Percentiles rank a stretch among this genome's conserved stretches.
Evolutionary conservation across 805 yeast species (phyloP).

Genomic region (Trichomonascus vanleenenianus): DNA sequence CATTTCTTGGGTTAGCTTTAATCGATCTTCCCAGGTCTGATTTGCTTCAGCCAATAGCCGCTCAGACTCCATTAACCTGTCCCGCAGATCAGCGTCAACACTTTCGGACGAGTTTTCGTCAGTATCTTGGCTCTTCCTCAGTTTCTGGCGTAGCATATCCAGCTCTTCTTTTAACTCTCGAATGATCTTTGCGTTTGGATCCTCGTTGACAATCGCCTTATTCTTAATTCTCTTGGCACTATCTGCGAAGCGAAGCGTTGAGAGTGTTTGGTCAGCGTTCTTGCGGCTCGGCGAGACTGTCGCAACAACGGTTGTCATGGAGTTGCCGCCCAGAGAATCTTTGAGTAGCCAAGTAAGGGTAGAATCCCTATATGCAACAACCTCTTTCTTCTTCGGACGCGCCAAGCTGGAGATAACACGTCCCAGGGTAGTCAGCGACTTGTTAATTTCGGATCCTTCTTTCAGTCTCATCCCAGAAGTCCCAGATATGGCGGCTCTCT

Average conservation of each 20-base stretch:
- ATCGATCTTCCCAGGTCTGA: conserved; percentile 23
- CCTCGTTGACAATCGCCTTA: conserved; percentile 50
- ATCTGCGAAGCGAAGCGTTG: conserved; percentile 71
- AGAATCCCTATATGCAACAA: conserved; percentile 59
- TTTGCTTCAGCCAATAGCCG: conserved; percentile 21
- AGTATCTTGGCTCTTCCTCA: neutral
- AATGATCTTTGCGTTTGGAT: conserved; percentile 50
- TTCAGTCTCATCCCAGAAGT: conserved; percentile 29
- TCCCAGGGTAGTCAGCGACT: conserved; percentile 61
- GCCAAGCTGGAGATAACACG: conserved; percentile 40
- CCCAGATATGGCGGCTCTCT: conserved; percentile 47
- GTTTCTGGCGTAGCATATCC: conserved; percentile 8
- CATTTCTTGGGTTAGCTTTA: conserved; percentile 18
- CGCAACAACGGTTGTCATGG: conserved; percentile 65
- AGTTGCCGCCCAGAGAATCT: conserved; percentile 61
- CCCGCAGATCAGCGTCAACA: conserved; percentile 9
- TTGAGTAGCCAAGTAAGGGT: conserved; percentile 56
- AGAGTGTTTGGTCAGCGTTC: conserved; percentile 64
- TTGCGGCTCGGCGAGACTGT: conserved; percentile 68
- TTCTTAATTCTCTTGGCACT: conserved; percentile 64
- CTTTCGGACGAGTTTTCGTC: conserved; percentile 9
- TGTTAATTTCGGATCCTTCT: conserved; percentile 63
- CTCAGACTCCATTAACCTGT: conserved; percentile 17
- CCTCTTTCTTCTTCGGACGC: conserved; percentile 5
- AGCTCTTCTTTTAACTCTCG: conserved; percentile 22